These are phyloP conservation scores for Mortierella sp. DNA, from an alignment of 371 early-diverging fungal species.

Conservation along the genomic window DNA sequence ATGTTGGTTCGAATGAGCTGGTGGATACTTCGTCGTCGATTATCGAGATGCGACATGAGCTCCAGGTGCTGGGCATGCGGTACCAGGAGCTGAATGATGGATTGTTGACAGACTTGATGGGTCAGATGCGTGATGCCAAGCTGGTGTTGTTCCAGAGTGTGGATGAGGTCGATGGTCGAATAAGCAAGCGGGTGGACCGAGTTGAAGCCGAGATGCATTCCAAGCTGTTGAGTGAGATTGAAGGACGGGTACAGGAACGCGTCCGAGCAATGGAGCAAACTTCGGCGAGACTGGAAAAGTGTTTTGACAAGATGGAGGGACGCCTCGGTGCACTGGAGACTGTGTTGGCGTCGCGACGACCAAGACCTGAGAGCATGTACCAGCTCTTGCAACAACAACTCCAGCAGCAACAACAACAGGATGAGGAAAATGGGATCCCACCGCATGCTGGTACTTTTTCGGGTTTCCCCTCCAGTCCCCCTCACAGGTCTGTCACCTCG, in stretches of 20 bases:
- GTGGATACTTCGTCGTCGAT: slow-evolving; percentile 39
- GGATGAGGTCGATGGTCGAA: slow-evolving; percentile 57
- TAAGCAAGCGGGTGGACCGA: slow-evolving; percentile 52
- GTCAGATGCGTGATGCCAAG: slow-evolving; percentile 58
- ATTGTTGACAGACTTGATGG: slow-evolving; percentile 49
- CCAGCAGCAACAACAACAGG: slow-evolving; percentile 49
- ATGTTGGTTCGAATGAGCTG: slow-evolving; percentile 18
- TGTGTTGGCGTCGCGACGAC: slow-evolving; percentile 43
- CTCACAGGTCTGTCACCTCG: slow-evolving; percentile 41
- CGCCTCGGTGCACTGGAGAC: slow-evolving; percentile 52
- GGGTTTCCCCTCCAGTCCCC: slow-evolving; percentile 34
- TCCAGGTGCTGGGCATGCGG: slow-evolving; percentile 36
- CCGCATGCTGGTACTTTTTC: slow-evolving; percentile 41
- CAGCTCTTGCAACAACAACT: slow-evolving; percentile 50
- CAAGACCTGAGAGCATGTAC: slow-evolving; percentile 57
- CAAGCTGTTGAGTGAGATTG: slow-evolving; percentile 51
- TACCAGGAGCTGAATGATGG: slow-evolving; percentile 58
- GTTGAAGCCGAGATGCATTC: slow-evolving; percentile 59
- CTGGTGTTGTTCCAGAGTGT: slow-evolving; percentile 56
- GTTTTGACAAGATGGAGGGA: slow-evolving; percentile 57
- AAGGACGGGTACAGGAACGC: slow-evolving; percentile 54
- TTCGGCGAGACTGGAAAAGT: slow-evolving; percentile 46
- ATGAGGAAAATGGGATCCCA: slow-evolving; percentile 22
- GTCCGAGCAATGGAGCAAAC: slow-evolving; percentile 58
- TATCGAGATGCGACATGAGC: slow-evolving; percentile 45